Evolutionary conservation across 164 flowering plant genomes (phyloP).

Genomic region (Liriodendron chinense): DNA sequence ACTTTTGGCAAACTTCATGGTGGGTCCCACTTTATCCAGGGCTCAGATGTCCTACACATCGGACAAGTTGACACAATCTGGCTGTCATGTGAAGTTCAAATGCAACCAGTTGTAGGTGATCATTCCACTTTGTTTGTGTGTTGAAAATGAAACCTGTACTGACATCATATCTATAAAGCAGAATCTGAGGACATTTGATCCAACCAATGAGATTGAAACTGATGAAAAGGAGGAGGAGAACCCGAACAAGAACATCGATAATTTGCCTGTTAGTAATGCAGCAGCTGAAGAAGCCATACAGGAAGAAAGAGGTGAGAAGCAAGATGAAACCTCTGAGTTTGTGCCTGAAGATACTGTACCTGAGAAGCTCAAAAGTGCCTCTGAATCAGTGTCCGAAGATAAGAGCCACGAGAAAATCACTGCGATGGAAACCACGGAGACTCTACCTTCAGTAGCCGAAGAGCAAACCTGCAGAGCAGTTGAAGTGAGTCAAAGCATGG

Average conservation of each 20-base stretch:
- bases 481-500: not conserved
- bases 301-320: not conserved
- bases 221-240: not conserved
- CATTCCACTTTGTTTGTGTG: not conserved
- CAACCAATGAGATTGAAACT: not conserved
- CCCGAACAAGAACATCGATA: not conserved
- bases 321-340: not conserved
- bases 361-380: not conserved
- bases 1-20: not conserved
- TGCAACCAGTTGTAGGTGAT: not conserved
- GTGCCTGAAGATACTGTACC: not conserved
- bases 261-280: not conserved
- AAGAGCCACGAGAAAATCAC: not conserved
- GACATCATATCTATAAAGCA: not conserved
- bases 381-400: not conserved
- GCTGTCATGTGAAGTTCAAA: not conserved
- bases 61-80: not conserved
- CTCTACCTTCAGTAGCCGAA: not conserved
- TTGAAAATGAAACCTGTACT: not conserved
- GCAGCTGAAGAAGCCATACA: slow-evolving; percentile 16
- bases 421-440: not conserved
- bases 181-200: not conserved
- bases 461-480: not conserved
- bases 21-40: too few species aligned
- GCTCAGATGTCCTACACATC: not conserved